phyloP scores from a whole-genome alignment of 202 grass and related monocot species.

The Schoenoplectus tabernaemontani region DNA sequence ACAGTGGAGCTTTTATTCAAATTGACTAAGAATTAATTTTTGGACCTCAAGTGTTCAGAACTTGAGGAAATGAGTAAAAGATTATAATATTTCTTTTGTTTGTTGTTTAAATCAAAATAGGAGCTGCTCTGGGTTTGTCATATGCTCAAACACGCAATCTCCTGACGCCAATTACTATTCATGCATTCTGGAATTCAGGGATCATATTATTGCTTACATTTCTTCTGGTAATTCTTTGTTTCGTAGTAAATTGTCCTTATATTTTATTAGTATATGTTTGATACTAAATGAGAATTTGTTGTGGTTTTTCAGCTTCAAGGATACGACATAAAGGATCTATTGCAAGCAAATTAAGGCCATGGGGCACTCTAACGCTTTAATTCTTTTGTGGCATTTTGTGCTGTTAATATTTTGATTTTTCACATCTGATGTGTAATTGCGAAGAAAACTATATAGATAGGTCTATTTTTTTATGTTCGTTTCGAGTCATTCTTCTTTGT shows the following conservation, averaged over 20 bases:
- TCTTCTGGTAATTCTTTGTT: conserved; percentile 49
- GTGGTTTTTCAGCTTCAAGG: conserved; percentile 55
- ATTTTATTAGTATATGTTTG: background rate
- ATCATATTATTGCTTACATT: conserved; percentile 84
- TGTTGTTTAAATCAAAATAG: conserved; percentile 31
- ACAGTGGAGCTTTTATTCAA: background rate
- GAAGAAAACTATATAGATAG: background rate
- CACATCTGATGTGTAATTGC: background rate
- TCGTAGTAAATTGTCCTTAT: background rate
- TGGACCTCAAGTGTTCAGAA: background rate
- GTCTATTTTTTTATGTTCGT: background rate
- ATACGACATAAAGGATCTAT: conserved; percentile 72
- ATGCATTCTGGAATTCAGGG: conserved; percentile 82
- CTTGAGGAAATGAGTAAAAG: background rate
- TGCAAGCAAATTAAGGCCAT: conserved; percentile 44
- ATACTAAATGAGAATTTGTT: conserved; percentile 11
- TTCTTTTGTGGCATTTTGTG: conserved; percentile 14
- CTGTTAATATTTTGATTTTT: background rate
- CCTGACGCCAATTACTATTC: conserved; percentile 76
- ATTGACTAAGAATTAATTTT: background rate
- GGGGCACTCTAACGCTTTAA: background rate
- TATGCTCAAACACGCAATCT: conserved; percentile 93
- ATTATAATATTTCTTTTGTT: background rate
- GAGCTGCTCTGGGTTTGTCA: conserved; percentile 67
- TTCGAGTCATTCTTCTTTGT: background rate